Percentiles rank a stretch among this genome's conserved stretches.
These are phyloP conservation scores for Lagenidium sp. DNA, from an alignment of 352 stramenopile species.

Conservation along the genomic window DNA sequence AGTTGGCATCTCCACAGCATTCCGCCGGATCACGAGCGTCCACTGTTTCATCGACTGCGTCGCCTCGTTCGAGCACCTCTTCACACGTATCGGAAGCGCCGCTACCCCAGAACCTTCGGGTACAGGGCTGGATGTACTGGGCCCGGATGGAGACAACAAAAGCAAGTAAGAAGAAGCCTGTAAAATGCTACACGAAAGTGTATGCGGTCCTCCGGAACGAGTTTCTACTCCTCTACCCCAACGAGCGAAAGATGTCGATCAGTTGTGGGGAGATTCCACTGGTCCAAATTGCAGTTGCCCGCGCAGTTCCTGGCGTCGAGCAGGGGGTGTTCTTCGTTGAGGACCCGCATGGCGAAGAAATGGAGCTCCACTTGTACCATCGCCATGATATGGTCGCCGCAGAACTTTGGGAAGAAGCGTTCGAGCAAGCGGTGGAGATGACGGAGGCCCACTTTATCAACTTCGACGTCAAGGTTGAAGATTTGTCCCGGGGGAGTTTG, in stretches of 20 bases:
- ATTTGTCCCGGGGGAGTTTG: constrained; percentile 49
- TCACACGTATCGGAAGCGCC: background rate
- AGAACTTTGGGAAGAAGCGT: constrained; percentile 28
- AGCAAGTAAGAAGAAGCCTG: too few relatives aligned
- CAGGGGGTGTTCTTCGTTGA: constrained; percentile 22
- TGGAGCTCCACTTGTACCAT: constrained; percentile 37
- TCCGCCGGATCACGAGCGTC: too few relatives aligned
- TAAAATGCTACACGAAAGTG: constrained; percentile 26
- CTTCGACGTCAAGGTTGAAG: constrained; percentile 52
- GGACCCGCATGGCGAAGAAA: constrained; percentile 23
- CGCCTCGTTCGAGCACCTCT: too few relatives aligned
- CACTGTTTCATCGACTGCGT: too few relatives aligned
- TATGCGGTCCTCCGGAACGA: constrained; percentile 32
- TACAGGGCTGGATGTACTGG: constrained; percentile 40
- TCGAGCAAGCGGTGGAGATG: constrained; percentile 47
- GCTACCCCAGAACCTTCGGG: constrained; percentile 10
- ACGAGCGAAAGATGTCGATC: constrained; percentile 12
- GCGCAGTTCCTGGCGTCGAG: constrained; percentile 8
- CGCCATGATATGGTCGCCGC: constrained; percentile 20
- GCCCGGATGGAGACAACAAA: constrained; percentile 15
- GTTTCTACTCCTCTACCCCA: constrained; percentile 31
- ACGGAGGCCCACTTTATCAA: constrained; percentile 52
- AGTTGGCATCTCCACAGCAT: too few relatives aligned
- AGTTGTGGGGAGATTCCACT: constrained; percentile 14
- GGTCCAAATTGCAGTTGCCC: constrained; percentile 31